A percentile compares a stretch with the other conserved stretches of the same genome.
Conservation (phyloP, 805 yeast species). For the Huiozyma naganishii region DNA sequence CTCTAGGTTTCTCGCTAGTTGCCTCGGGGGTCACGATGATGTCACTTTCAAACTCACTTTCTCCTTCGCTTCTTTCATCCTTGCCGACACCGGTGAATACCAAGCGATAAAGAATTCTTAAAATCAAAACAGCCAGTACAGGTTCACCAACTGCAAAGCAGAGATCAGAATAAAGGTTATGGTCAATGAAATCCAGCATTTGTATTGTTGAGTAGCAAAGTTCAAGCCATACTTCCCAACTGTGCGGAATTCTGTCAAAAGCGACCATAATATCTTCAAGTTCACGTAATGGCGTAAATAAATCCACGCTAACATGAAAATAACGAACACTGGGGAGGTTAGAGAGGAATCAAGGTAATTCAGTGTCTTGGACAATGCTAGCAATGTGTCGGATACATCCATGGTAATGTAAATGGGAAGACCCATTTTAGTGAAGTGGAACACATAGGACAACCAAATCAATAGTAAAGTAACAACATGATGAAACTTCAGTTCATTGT, state of each 20-base stretch:
- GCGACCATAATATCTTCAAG: conserved; percentile 70
- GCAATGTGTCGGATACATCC: conserved; percentile 90
- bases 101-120: conserved; percentile 65
- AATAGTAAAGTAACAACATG: conserved; percentile 85
- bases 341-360: conserved; percentile 67
- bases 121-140: conserved; percentile 80
- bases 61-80: conserved; percentile 80
- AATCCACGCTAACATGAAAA: conserved; percentile 68
- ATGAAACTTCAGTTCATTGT: conserved; percentile 80
- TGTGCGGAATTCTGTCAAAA: conserved; percentile 73
- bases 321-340: conserved; percentile 53
- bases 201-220: conserved; percentile 87
- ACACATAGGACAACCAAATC: conserved; percentile 78
- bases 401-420: conserved; percentile 81
- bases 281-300: conserved; percentile 85
- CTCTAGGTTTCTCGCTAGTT: no score
- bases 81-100: conserved; percentile 47
- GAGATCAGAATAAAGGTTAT: conserved; percentile 70
- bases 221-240: conserved; percentile 74
- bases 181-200: conserved; percentile 90
- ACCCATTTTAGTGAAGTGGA: conserved; percentile 96
- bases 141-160: conserved; percentile 76
- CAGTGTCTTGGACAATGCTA: conserved; percentile 74
- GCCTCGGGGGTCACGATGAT: conserved; percentile 7
- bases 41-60: conserved; percentile 3